Evolutionary conservation across 2,329 filamentous ascomycete species (phyloP), one percentile per base, ranked within the genome.

Genomic region (Scedosporium boydii): DNA sequence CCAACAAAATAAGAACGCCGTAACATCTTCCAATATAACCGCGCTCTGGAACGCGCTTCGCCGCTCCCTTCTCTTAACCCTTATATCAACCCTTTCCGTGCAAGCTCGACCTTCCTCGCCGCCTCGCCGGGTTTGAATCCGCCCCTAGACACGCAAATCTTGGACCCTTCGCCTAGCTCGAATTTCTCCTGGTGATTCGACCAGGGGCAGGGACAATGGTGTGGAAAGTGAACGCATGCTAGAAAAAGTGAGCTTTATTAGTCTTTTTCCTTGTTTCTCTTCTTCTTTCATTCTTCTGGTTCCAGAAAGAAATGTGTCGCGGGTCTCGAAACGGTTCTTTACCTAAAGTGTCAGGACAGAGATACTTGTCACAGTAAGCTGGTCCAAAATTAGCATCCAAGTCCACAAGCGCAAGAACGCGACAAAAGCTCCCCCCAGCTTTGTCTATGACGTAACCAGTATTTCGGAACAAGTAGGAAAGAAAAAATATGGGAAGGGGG

Each of bases 161-260:
- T 83, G 67, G 86, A 85, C 0, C 90, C 90, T 3, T 93, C 88
- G 4, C 81, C 84, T 34, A 87, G 69, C 74, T 89, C 90, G 66
- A 91, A 84, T 71, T 95, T 95, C 67, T 93, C 90, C 71, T 93
- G 87, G 65, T 89, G 79, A 7, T 80, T 76, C 1, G 89, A 87
- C 78, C 89, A 96, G 1, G 91, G 82, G 77, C 95, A 99, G 29
- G 95, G 95, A 75, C 95, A 99, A 76, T 99, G 95, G 74, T 98
- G 93, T 1, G 95, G 93, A 77, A 96, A 95, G 73, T 96, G 88
- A 6, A 99, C 95, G 78, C 95, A 99, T 42, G 93, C 90, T 63
- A 12, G 77, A 61, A 10, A 10, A 57, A n/a, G 41, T 16, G 34
- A n/a, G 41, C 18, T 12, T 2, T 16, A 6, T 23, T 23, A 34